phyloP scores from a whole-genome alignment of 2,329 filamentous ascomycete genomes.

The Clonostachys rhizophaga region DNA sequence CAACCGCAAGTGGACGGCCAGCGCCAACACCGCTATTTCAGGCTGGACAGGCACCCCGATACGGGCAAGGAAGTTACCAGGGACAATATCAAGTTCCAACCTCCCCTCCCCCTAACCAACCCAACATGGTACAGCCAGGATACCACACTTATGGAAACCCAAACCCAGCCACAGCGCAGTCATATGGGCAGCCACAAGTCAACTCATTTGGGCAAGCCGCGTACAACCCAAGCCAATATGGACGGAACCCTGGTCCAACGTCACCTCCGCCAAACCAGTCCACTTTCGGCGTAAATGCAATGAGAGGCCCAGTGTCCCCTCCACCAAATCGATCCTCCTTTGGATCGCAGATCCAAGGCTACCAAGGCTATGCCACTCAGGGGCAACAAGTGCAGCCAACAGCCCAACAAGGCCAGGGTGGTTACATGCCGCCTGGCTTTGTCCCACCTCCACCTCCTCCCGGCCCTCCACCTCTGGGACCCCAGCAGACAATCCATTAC shows the following conservation, averaged over 20 bases:
- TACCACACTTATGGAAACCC: constrained; percentile 37
- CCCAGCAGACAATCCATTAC: constrained; percentile 59
- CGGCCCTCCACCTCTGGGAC: constrained; percentile 55
- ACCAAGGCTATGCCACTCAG: constrained; percentile 21
- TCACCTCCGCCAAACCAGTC: constrained; percentile 62
- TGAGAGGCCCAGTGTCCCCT: constrained; percentile 41
- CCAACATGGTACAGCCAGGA: constrained; percentile 28
- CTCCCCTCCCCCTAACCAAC: constrained; percentile 48
- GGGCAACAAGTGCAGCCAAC: constrained; percentile 30
- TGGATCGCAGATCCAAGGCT: constrained; percentile 18
- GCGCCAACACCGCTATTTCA: constrained; percentile 44
- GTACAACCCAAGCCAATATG: constrained; percentile 56
- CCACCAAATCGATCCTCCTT: constrained; percentile 54
- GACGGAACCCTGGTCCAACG: constrained; percentile 50
- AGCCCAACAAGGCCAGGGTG: constrained; percentile 23
- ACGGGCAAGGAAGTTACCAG: constrained; percentile 45
- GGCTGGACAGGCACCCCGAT: constrained; percentile 37
- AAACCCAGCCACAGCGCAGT: constrained; percentile 31
- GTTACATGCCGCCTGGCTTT: constrained; percentile 50
- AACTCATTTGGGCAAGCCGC: constrained; percentile 20
- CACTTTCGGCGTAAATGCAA: constrained; percentile 33
- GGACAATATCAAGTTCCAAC: constrained; percentile 56
- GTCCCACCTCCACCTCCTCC: constrained; percentile 61
- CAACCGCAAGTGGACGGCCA: constrained; percentile 9
- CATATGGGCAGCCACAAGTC: constrained; percentile 32